phyloP scores from a whole-genome alignment of 179 eudicot genomes.

The Heliamphora pulchella region DNA sequence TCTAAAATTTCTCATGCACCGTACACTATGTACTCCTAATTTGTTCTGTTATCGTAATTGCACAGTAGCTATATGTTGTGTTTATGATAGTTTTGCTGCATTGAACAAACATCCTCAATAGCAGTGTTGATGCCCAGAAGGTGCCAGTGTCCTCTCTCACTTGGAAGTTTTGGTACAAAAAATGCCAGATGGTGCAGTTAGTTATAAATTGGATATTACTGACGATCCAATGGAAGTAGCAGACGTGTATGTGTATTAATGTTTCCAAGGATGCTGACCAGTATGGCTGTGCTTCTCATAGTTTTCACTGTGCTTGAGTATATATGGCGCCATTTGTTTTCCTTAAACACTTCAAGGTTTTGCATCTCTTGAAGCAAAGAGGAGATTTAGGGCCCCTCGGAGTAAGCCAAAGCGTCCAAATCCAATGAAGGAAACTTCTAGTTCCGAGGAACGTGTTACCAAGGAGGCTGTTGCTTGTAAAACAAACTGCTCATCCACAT shows the following conservation, averaged over 20 bases:
- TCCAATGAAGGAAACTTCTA: slow-evolving; percentile 26
- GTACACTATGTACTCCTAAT: neutral
- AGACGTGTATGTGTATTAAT: neutral
- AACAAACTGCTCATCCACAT: slow-evolving; percentile 20
- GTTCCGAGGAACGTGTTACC: slow-evolving; percentile 17
- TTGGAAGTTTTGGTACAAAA: neutral
- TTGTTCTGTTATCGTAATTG: neutral
- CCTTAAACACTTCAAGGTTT: slow-evolving; percentile 60
- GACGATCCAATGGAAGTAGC: neutral
- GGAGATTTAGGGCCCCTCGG: slow-evolving; percentile 74
- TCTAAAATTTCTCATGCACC: neutral
- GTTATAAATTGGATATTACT: neutral
- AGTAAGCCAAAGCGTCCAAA: slow-evolving; percentile 32
- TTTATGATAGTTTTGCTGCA: neutral
- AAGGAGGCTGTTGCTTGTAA: slow-evolving; percentile 30
- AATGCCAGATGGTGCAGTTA: neutral
- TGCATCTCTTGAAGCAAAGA: slow-evolving; percentile 94
- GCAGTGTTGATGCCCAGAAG: neutral
- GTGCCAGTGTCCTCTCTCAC: neutral
- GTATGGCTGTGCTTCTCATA: neutral
- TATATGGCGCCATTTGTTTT: slow-evolving; percentile 14
- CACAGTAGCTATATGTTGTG: neutral
- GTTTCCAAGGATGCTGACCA: neutral
- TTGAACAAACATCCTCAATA: neutral
- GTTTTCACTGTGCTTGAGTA: slow-evolving; percentile 9